Evolutionary conservation across 2,329 filamentous ascomycete genomes (phyloP).

Genomic region (Cercospora sojina): DNA sequence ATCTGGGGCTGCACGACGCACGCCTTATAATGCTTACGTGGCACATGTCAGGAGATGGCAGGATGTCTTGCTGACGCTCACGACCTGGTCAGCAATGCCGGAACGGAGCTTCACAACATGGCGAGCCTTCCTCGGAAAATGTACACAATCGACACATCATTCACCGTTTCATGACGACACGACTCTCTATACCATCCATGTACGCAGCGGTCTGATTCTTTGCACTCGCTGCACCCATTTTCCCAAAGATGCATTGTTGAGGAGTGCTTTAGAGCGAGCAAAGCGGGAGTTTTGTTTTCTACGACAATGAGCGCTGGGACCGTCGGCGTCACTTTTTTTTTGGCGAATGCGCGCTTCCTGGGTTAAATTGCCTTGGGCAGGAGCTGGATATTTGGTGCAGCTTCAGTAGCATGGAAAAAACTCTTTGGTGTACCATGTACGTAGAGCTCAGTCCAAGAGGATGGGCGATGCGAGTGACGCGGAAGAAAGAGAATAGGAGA

Average conservation of each 20-base stretch:
- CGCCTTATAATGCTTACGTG: conserved; percentile 5
- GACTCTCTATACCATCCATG: conserved; percentile 8
- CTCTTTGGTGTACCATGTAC: conserved; percentile 8
- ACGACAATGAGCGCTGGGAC: neutral
- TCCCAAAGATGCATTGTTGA: neutral
- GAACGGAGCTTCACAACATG: neutral
- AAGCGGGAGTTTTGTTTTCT: conserved; percentile 11
- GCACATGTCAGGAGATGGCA: neutral
- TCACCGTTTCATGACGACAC: conserved; percentile 13
- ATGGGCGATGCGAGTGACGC: neutral
- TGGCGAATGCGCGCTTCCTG: neutral
- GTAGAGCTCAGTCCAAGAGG: neutral
- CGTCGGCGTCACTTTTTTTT: neutral
- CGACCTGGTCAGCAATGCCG: neutral
- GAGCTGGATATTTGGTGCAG: neutral
- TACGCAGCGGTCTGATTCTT: conserved; percentile 14
- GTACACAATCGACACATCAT: conserved; percentile 2
- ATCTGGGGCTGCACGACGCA: neutral
- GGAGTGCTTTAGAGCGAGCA: conserved; percentile 14
- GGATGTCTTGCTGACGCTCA: neutral
- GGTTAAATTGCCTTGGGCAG: neutral
- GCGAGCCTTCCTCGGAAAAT: neutral
- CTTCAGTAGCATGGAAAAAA: conserved; percentile 5
- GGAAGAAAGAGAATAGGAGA: neutral
- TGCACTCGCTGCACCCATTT: conserved; percentile 7